Evolutionary conservation across 108 stramenopile species (phyloP), one percentile per base, ranked within the genome.

Genomic region (Epithemia pelagica): DNA sequence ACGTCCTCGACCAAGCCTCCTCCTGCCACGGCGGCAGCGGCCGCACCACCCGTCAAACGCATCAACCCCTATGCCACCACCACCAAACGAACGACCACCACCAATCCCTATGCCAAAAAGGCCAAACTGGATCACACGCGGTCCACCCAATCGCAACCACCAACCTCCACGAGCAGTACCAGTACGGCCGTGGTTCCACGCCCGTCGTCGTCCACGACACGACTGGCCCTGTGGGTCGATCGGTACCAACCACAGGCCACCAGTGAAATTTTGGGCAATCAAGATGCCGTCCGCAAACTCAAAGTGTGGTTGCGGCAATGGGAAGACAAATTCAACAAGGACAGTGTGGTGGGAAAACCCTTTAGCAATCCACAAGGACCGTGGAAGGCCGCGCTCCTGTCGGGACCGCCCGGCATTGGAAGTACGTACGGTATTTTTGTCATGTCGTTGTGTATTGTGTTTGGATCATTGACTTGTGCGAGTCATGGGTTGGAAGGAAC

Each of bases 381-480:
- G 10, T 85, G 76, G 65, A 91, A 91, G 70, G 96, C 96, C 0
- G 96, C 96, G 0, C 78, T 99, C 32, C 75, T 99, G 24, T 95
- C 92, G n/a, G 97, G 97, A 8, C 95, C 96, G n/a, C 97, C 97
- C 15, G 95, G 95, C 31, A 98, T 98, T 73, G 96, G 95, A 66
- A 94, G 80, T 81, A 68, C 65, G 80, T 81, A 61, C 25, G 24
- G 30, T 7, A 30, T 60, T 25, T 19, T 15, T 33, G 30, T 24
- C 37, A 7, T 21, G 29, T 25, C 1, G 18, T 61, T 62, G 67
- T 61, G 24, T 52, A 10, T 24, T 22, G 58, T 24, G 15, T 59
- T 59, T 15, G 58, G 19, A 59, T 59, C 10, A 15, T 10, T 59
- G 10, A n/a, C 23, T n/a, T n/a, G n/a, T n/a, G n/a, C 15, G 20